A percentile compares a stretch with the other conserved stretches of the same genome.
Conservation (phyloP, 495 filamentous ascomycete genomes). For the Daldinia childiae region DNA sequence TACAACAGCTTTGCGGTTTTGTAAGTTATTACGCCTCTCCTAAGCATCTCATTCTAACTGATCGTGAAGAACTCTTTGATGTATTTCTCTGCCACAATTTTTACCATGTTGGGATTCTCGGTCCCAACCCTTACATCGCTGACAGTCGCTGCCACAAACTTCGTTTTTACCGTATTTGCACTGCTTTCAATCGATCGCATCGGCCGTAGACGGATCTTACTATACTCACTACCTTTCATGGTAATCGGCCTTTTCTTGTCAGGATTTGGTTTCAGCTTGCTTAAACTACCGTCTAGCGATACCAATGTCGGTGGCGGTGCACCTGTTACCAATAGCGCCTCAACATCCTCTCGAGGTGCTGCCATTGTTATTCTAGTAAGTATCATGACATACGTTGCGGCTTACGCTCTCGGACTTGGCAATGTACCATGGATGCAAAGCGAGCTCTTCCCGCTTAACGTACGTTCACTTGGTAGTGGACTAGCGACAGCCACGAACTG, state of each 20-base stretch:
- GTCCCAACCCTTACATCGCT: slow-evolving; percentile 84
- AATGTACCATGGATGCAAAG: slow-evolving; percentile 95
- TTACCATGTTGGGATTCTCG: slow-evolving; percentile 78
- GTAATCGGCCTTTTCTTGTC: slow-evolving; percentile 72
- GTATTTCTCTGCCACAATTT: slow-evolving; percentile 96
- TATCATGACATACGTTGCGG: slow-evolving; percentile 83
- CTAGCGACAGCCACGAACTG: slow-evolving; percentile 91
- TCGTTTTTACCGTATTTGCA: slow-evolving; percentile 78
- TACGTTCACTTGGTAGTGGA: slow-evolving; percentile 82
- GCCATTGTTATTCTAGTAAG: slow-evolving; percentile 70
- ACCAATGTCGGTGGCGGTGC: slow-evolving; percentile 41
- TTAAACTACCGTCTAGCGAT: slow-evolving; percentile 56
- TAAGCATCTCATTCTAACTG: slow-evolving; percentile 17
- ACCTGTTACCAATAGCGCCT: slow-evolving; percentile 3
- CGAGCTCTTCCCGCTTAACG: slow-evolving; percentile 86
- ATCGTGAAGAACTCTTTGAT: slow-evolving; percentile 79
- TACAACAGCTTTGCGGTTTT: slow-evolving; percentile 93
- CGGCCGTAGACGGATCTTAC: slow-evolving; percentile 81
- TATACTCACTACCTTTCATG: slow-evolving; percentile 90
- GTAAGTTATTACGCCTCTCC: slow-evolving; percentile 54
- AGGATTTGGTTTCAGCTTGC: slow-evolving; percentile 70
- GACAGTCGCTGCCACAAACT: slow-evolving; percentile 84
- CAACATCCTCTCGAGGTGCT: slow-evolving; percentile 46
- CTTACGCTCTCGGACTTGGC: slow-evolving; percentile 87
- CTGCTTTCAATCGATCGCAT: slow-evolving; percentile 82